phyloP scores from a whole-genome alignment of 208 protist species.

The Zelonia costaricensis region DNA sequence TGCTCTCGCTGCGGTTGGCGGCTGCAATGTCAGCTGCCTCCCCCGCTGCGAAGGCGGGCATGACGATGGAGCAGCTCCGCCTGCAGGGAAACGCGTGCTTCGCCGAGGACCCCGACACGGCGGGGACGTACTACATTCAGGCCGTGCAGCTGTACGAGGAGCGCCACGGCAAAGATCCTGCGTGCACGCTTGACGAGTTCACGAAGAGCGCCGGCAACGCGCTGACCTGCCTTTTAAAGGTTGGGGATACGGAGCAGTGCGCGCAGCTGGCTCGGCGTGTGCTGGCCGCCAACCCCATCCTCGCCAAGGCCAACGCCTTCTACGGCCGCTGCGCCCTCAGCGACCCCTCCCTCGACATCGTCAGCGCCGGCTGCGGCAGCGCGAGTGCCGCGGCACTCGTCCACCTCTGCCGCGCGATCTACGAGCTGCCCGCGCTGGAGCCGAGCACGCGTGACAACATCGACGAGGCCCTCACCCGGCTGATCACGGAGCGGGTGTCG shows the following conservation, averaged over 20 bases:
- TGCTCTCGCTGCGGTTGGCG: background rate
- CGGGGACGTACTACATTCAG: conserved; percentile 47
- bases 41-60: background rate
- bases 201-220: conserved; percentile 85
- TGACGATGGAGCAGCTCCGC: conserved; percentile 69
- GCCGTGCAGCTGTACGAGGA: conserved; percentile 60
- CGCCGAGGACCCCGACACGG: conserved; percentile 43
- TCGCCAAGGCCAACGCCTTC: conserved; percentile 87
- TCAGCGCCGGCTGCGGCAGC: conserved; percentile 11
- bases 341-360: conserved; percentile 18
- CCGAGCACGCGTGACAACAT: conserved; percentile 25
- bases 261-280: conserved; percentile 41
- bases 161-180: conserved; percentile 6
- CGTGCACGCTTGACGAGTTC: conserved; percentile 65
- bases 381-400: conserved; percentile 34
- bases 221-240: conserved; percentile 76
- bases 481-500: conserved; percentile 16
- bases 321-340: conserved; percentile 54
- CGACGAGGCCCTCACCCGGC: conserved; percentile 26
- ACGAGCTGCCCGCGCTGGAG: conserved; percentile 63
- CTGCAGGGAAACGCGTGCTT: conserved; percentile 71
- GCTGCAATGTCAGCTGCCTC: background rate
- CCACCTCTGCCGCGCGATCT: conserved; percentile 76
- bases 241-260: conserved; percentile 42
- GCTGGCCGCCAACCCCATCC: conserved; percentile 60